Evolutionary conservation across 1,284 basidiomycete genomes (phyloP).

Genomic region (Coniferiporia sulphurascens): DNA sequence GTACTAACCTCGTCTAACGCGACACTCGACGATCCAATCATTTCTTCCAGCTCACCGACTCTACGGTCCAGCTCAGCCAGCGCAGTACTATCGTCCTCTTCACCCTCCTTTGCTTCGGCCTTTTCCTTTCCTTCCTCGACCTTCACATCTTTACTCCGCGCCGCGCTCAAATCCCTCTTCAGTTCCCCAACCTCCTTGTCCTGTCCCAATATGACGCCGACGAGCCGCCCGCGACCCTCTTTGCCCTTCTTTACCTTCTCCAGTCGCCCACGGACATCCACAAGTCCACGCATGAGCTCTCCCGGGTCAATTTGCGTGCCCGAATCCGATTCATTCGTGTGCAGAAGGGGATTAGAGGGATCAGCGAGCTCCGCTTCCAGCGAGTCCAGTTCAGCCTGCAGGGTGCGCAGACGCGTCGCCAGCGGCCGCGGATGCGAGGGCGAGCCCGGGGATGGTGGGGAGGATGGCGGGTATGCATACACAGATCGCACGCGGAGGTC

Average conservation of each 20-base stretch:
- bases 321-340: conserved; percentile 41
- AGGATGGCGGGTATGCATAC: conserved; percentile 66
- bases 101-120: conserved; percentile 24
- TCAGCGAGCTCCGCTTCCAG: conserved; percentile 68
- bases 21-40: conserved; percentile 71
- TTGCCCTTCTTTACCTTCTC: conserved; percentile 61
- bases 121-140: conserved; percentile 23
- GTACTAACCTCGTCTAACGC: conserved; percentile 65
- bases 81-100: conserved; percentile 35
- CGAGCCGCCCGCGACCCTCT: conserved; percentile 62
- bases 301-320: conserved; percentile 64
- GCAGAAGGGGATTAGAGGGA: conserved; percentile 61
- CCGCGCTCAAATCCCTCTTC: conserved; percentile 20
- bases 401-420: conserved; percentile 52
- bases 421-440: conserved; percentile 43
- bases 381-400: conserved; percentile 59
- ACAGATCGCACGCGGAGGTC: conserved; percentile 43
- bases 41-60: conserved; percentile 72
- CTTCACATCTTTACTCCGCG: conserved; percentile 21
- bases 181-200: conserved; percentile 20
- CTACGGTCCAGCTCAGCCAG: conserved; percentile 75
- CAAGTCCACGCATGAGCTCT: conserved; percentile 67
- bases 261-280: conserved; percentile 64
- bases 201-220: conserved; percentile 47
- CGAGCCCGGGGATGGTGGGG: conserved; percentile 33